Evolutionary conservation across 1,284 basidiomycete genomes (phyloP).

Genomic region (Moesziomyces sp.): DNA sequence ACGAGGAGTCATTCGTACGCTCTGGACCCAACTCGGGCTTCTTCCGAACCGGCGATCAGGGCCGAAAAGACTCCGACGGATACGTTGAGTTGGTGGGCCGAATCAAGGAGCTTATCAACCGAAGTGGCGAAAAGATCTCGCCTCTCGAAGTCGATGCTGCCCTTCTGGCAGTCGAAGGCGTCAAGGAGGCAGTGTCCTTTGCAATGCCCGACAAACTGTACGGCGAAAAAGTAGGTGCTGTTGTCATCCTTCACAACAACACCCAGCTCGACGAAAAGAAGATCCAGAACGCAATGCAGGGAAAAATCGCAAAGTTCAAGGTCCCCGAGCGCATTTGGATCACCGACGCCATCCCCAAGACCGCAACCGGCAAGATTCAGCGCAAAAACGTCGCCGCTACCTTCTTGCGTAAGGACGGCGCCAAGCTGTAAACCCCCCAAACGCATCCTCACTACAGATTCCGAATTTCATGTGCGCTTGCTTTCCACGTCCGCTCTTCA

Average conservation of each 20-base stretch:
- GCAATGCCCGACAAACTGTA: conserved; percentile 67
- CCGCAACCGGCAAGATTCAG: conserved; percentile 66
- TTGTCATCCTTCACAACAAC: conserved; percentile 61
- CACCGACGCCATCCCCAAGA: conserved; percentile 68
- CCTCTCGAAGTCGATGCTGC: conserved; percentile 75
- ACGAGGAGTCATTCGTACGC: conserved; percentile 66
- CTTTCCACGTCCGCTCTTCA: too few relatives aligned
- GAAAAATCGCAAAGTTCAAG: conserved; percentile 68
- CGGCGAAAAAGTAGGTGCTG: conserved; percentile 68
- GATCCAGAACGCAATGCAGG: conserved; percentile 57
- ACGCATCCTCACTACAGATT: too few relatives aligned
- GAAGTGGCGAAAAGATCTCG: conserved; percentile 76
- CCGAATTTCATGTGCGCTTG: too few relatives aligned
- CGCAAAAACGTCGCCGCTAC: conserved; percentile 61
- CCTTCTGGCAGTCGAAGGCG: conserved; percentile 70
- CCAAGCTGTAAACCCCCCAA: conserved; percentile 26
- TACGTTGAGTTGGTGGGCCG: conserved; percentile 71
- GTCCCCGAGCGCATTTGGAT: conserved; percentile 68
- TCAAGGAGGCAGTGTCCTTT: conserved; percentile 72
- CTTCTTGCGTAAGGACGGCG: conserved; percentile 51
- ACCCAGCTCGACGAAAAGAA: conserved; percentile 46
- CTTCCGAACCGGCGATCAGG: conserved; percentile 76
- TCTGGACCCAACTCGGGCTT: conserved; percentile 69
- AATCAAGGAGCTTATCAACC: conserved; percentile 67
- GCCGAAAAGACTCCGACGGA: conserved; percentile 74